Evolutionary conservation across 2,329 filamentous ascomycete genomes (phyloP), one percentile per base, ranked within the genome.

Genomic region (Beauveria bassiana): DNA sequence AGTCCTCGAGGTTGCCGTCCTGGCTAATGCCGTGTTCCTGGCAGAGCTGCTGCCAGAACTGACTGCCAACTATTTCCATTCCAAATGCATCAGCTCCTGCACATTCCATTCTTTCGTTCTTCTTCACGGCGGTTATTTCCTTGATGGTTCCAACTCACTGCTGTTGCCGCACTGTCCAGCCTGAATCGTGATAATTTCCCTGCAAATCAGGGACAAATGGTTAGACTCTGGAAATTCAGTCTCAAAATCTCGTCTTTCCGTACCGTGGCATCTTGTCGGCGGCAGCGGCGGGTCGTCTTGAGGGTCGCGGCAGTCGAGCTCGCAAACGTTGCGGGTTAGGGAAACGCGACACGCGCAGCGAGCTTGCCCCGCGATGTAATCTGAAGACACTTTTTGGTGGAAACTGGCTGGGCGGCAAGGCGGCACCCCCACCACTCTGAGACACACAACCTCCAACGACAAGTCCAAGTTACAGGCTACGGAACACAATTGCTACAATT

Each of bases 121-220:
- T 38, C 34, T 14, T 38, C 12, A 38, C 34, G 34, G 12, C 31
- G 10, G 31, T 34, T 5, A 14, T 34, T 14, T 12, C 34, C 12
- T 38, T 12, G 52, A 62, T 63, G 63, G 54, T 49, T 63, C 65
- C 66, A 65, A 89, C 90, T 81, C 74, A 96, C 93, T 93, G 86
- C 93, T 97, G 80, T 98, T 98, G 84, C 93, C 95, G 83, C 95
- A 98, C 78, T 98, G 95, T 84, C 95, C 95, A 67, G 96, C 93
- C 79, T 99, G 95, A 70, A 99, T 89, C 65, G 96, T 99, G 77
- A 99, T 99, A 71, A 99, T 99, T 85, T 99, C 95, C 78, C 95
- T 97, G 69, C 1, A 61, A 51, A 18, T 20, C 9, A 12, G 28
- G 34, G 16, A 1, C 3, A 58, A 64, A 61, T 63, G 58, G 55